phyloP scores from a whole-genome alignment of 2,329 filamentous ascomycete species.

The Blastomyces parvus region DNA sequence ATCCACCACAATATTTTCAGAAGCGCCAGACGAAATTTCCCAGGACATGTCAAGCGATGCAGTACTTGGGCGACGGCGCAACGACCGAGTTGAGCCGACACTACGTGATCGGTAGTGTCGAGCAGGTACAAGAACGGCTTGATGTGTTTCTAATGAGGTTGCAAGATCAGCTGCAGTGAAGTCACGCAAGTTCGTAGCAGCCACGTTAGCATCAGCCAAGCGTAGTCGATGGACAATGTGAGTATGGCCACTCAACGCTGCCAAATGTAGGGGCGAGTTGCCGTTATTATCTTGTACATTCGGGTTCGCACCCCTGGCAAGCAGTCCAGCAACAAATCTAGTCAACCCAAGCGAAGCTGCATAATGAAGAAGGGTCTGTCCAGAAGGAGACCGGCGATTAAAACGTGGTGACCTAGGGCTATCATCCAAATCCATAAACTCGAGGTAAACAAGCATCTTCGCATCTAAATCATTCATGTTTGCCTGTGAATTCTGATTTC shows the following conservation, averaged over 20 bases:
- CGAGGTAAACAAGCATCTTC: conserved; percentile 62
- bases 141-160: conserved; percentile 53
- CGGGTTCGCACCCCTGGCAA: conserved; percentile 68
- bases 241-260: conserved; percentile 63
- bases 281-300: conserved; percentile 67
- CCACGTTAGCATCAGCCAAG: conserved; percentile 61
- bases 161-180: conserved; percentile 64
- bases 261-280: conserved; percentile 73
- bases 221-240: conserved; percentile 70
- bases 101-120: conserved; percentile 59
- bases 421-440: conserved; percentile 69
- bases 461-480: conserved; percentile 51
- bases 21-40: conserved; percentile 46
- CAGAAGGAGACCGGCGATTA: conserved; percentile 55
- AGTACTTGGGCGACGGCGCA: conserved; percentile 44
- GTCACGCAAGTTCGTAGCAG: conserved; percentile 58
- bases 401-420: conserved; percentile 57
- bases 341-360: conserved; percentile 66
- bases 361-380: conserved; percentile 72
- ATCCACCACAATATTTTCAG: conserved; percentile 37
- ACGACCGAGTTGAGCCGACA: conserved; percentile 45
- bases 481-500: conserved; percentile 31
- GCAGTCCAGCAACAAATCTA: conserved; percentile 64
- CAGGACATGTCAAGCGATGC: conserved; percentile 59
- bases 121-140: conserved; percentile 53